Conservation (phyloP, 2,329 filamentous ascomycete genomes). For the Emergomyces orientalis region DNA sequence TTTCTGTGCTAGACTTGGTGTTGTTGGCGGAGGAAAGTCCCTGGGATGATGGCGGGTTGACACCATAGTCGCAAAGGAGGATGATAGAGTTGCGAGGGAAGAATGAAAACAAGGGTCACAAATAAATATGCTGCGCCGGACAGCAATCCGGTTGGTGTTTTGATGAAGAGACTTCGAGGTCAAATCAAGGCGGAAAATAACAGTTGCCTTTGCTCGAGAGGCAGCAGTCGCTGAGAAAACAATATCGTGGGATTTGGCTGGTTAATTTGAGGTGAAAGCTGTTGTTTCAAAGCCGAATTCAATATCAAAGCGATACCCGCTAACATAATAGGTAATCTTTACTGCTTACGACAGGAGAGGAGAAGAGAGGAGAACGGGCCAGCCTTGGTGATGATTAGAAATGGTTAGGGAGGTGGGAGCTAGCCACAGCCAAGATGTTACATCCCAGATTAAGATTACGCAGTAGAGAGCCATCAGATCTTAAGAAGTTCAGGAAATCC, state of each 20-base stretch:
- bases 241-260: not conserved
- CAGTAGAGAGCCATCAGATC: no score
- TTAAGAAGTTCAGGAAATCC: no score
- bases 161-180: not conserved
- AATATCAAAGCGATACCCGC: no score
- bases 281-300: not conserved
- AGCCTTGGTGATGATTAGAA: no score
- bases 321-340: no score
- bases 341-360: no score
- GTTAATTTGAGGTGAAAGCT: not conserved
- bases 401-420: no score
- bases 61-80: constrained; percentile 37
- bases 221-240: not conserved
- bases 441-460: no score
- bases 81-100: not conserved
- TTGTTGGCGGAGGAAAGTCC: constrained; percentile 37
- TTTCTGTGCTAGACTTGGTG: constrained; percentile 19
- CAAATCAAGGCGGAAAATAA: not conserved
- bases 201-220: not conserved
- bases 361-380: no score
- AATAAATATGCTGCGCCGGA: not conserved
- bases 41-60: constrained; percentile 47
- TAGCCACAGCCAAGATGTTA: no score
- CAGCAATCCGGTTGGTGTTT: not conserved
- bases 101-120: not conserved